A percentile compares a stretch with the other conserved stretches of the same genome.
These are phyloP conservation scores for Sorghum bicolor DNA, from an alignment of 176 grass and related monocot species.

Conservation along the genomic window DNA sequence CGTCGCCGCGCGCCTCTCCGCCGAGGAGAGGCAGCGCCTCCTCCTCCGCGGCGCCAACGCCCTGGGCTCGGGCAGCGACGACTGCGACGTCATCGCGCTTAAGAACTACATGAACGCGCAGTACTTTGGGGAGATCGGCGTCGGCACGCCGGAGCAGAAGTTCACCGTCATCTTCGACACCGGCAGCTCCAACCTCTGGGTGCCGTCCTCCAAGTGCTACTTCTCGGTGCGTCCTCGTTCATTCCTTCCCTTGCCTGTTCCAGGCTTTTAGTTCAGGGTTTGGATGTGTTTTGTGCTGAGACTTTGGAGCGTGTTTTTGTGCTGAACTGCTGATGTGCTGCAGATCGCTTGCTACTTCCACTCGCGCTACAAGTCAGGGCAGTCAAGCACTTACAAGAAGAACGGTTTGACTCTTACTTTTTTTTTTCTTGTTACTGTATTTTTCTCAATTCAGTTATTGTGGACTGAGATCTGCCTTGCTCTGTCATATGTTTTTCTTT, in stretches of 20 bases:
- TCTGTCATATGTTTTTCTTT: not conserved
- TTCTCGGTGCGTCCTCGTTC: slow-evolving; percentile 60
- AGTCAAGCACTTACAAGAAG: slow-evolving; percentile 83
- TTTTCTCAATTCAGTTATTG: not conserved
- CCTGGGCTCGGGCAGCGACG: slow-evolving; percentile 16
- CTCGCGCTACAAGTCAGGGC: slow-evolving; percentile 76
- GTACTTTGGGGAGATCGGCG: slow-evolving; percentile 91
- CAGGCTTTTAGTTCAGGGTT: not conserved
- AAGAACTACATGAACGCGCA: slow-evolving; percentile 99
- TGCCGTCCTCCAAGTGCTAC: slow-evolving; percentile 91
- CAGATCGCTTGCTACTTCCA: slow-evolving; percentile 95
- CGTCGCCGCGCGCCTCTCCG: slow-evolving; percentile 40
- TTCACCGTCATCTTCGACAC: slow-evolving; percentile 99
- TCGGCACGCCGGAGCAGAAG: slow-evolving; percentile 81
- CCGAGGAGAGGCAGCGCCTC: slow-evolving; percentile 23
- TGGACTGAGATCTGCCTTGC: not conserved
- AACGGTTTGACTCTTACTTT: slow-evolving; percentile 56
- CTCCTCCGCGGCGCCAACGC: slow-evolving; percentile 15
- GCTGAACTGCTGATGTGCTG: slow-evolving; percentile 15
- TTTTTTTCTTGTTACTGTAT: not conserved
- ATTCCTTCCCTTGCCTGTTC: not conserved
- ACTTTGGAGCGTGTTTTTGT: not conserved
- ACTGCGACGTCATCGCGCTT: slow-evolving; percentile 60
- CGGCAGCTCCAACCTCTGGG: slow-evolving; percentile 98
- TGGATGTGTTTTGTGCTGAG: not conserved